Percentiles rank a stretch among this genome's conserved stretches.
Evolutionary conservation across 2,329 filamentous ascomycete species (phyloP).

Genomic region (Colletotrichum sp.): DNA sequence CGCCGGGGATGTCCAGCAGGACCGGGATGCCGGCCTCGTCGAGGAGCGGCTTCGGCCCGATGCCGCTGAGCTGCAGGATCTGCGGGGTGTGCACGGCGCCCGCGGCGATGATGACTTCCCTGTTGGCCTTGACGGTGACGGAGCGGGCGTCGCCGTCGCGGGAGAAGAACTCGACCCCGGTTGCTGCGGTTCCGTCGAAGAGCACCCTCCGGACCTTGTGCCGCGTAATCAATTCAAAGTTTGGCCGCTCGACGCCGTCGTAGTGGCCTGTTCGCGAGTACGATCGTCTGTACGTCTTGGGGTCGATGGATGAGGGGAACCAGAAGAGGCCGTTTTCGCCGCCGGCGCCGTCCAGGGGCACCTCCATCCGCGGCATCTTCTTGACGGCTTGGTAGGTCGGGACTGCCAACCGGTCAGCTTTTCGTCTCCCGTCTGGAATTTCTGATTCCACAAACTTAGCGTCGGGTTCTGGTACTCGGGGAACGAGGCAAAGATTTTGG

Average conservation of each 20-base stretch:
- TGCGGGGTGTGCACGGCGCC: conserved; percentile 40
- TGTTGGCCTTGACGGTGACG: conserved; percentile 24
- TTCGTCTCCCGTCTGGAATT: background rate
- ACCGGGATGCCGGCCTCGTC: conserved; percentile 36
- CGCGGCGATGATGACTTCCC: conserved; percentile 39
- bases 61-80: conserved; percentile 47
- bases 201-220: conserved; percentile 24
- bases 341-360: conserved; percentile 25
- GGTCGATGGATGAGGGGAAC: conserved; percentile 25
- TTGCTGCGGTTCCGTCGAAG: conserved; percentile 23
- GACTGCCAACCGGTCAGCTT: background rate
- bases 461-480: conserved; percentile 5
- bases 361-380: conserved; percentile 24
- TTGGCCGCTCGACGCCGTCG: conserved; percentile 21
- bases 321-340: conserved; percentile 29
- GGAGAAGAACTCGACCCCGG: conserved; percentile 26
- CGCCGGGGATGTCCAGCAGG: conserved; percentile 44
- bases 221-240: conserved; percentile 26
- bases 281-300: conserved; percentile 21
- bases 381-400: conserved; percentile 26
- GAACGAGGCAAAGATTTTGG: conserved; percentile 18
- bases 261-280: conserved; percentile 29
- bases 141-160: conserved; percentile 18
- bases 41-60: conserved; percentile 41
- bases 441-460: conserved; percentile 5